Conservation (phyloP, 2,329 filamentous ascomycete species). For the Monilinia vaccinii-corymbosi region DNA sequence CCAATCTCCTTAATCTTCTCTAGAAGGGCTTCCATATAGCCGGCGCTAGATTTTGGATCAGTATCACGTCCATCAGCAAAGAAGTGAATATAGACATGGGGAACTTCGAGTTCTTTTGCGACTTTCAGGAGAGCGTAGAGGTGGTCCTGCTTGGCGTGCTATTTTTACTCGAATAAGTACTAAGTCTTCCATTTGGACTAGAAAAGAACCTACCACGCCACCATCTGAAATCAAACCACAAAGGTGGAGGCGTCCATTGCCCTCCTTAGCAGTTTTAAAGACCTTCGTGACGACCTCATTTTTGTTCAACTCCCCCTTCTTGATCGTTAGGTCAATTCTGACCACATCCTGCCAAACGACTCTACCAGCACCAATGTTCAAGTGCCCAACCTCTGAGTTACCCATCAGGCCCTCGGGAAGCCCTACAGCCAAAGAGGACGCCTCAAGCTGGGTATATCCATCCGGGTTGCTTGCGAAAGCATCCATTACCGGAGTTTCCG, state of each 20-base stretch:
- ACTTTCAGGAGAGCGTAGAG: slow-evolving; percentile 79
- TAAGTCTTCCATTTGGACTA: neutral
- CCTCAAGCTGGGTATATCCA: slow-evolving; percentile 87
- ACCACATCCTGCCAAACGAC: slow-evolving; percentile 99
- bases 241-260: slow-evolving; percentile 87
- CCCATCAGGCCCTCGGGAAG: slow-evolving; percentile 97
- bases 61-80: slow-evolving; percentile 97
- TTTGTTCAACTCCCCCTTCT: slow-evolving; percentile 36
- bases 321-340: slow-evolving; percentile 84
- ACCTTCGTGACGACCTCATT: slow-evolving; percentile 40
- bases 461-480: slow-evolving; percentile 72
- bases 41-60: slow-evolving; percentile 86
- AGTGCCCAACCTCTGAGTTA: slow-evolving; percentile 95
- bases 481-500: slow-evolving; percentile 92
- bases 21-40: slow-evolving; percentile 80
- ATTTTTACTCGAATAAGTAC: slow-evolving; percentile 13
- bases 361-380: slow-evolving; percentile 95
- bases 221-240: slow-evolving; percentile 90
- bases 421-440: slow-evolving; percentile 90
- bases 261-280: slow-evolving; percentile 71
- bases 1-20: slow-evolving; percentile 76
- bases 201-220: slow-evolving; percentile 58
- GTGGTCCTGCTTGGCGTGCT: slow-evolving; percentile 93
- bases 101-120: slow-evolving; percentile 79
- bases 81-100: slow-evolving; percentile 96